Percentiles rank a stretch among this genome's conserved stretches.
These are phyloP conservation scores for Starmera pachycereana DNA, from an alignment of 805 yeast species.

Conservation along the genomic window DNA sequence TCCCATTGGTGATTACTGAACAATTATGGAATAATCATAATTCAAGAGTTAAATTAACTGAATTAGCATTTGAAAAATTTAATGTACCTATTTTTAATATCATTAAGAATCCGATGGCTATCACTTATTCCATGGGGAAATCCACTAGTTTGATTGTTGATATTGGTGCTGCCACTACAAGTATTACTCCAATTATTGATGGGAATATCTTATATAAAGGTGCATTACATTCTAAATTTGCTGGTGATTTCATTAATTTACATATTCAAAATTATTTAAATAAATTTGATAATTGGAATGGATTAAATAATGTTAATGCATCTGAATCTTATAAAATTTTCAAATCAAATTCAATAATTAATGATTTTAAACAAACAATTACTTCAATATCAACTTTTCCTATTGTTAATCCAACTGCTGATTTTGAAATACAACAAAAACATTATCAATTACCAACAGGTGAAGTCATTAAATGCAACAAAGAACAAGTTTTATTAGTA, in stretches of 20 bases:
- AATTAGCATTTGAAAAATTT: conserved; percentile 65
- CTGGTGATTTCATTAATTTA: conserved; percentile 74
- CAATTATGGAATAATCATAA: conserved; percentile 61
- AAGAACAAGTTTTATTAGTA: conserved; percentile 43
- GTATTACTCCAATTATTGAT: conserved; percentile 69
- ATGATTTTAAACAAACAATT: conserved; percentile 38
- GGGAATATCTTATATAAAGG: conserved; percentile 65
- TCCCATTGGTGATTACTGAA: conserved; percentile 54
- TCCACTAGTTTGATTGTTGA: conserved; percentile 75
- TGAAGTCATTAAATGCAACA: conserved; percentile 33
- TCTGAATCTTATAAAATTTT: conserved; percentile 28
- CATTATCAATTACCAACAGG: conserved; percentile 56
- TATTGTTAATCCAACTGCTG: conserved; percentile 22
- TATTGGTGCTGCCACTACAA: conserved; percentile 58
- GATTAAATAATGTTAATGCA: conserved; percentile 16
- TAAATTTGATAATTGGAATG: conserved; percentile 19
- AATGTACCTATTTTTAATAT: conserved; percentile 70
- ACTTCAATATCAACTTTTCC: conserved; percentile 29
- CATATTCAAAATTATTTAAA: conserved; percentile 44
- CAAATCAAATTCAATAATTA: conserved; percentile 30
- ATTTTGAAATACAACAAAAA: conserved; percentile 25
- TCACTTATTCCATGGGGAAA: conserved; percentile 67
- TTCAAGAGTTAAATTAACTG: conserved; percentile 46
- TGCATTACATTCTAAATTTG: conserved; percentile 56
- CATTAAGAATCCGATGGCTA: conserved; percentile 68